Evolutionary conservation across 306 rosid species (phyloP), one percentile per base, ranked within the genome.

Genomic region (Potentilla sterilis): DNA sequence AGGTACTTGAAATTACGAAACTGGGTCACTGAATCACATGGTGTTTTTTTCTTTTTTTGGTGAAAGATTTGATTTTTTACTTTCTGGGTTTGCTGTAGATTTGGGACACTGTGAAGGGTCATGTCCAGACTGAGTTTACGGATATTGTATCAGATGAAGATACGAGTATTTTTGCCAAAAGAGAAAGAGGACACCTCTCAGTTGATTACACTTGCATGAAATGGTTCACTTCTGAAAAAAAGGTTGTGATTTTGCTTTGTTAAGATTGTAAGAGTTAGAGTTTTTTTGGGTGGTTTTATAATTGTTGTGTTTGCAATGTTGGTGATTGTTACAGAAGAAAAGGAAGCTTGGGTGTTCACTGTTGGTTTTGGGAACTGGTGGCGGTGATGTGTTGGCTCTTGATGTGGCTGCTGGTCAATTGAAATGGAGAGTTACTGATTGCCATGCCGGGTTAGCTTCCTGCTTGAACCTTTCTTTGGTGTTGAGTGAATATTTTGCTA

Each of bases 161-260:
- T 41, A 80, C 87, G n/a, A 82, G 79, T 72, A 77, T 76, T 28
- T 82, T 75, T 62, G 72, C 85, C n/a, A 81, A 81, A 54, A 81
- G 87, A 61, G 77, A 74, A 15, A 90, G 85, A 66, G 99, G 97
- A n/a, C 99, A 92, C 64, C 97, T 95, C 46, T 90, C 99, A 5
- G 83, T 95, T 62, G 99, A 95, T 81, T 95, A 90, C 74, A 95
- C 96, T 0, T 95, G 99, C 89, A 92, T 95, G 93, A 90, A 87
- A 76, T 95, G 97, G 97, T 76, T 89, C 47, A 90, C 89, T 65
- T 75, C 87, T 44, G 87, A 90, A 72, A 81, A 67, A 84, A 95
- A 92, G 98, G 98, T 93, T 32, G 34, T 41, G 24, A 21, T 3
- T 52, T 71, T 72, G 28, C 46, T 44, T 59, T 61, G 34, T 19